These are phyloP conservation scores for Pyrenophora graminea DNA, from an alignment of 2,329 filamentous ascomycete species.

Conservation along the genomic window DNA sequence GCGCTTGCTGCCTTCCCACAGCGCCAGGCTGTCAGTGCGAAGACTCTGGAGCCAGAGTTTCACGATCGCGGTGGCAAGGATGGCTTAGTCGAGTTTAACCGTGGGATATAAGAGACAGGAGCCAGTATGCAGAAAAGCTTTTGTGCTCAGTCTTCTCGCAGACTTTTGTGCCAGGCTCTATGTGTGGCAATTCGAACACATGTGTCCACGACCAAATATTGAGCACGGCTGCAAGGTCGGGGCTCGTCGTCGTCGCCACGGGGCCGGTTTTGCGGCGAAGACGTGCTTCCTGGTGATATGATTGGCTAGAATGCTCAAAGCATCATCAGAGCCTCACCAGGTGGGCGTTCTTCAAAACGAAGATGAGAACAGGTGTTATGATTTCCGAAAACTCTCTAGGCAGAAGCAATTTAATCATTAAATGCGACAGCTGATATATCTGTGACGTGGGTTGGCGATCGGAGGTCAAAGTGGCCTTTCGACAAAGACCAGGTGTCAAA, in stretches of 20 bases:
- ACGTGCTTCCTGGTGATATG: slow-evolving; percentile 16
- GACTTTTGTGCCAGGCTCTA: not conserved
- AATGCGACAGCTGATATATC: slow-evolving; percentile 14
- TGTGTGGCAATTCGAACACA: not conserved
- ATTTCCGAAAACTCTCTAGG: slow-evolving; percentile 10
- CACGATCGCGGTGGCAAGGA: slow-evolving; percentile 75
- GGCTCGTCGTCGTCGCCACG: not conserved
- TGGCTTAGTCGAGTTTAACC: slow-evolving; percentile 93
- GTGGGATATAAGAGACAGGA: slow-evolving; percentile 70
- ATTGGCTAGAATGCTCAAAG: slow-evolving; percentile 12
- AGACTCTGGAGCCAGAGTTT: slow-evolving; percentile 83
- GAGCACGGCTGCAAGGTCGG: not conserved
- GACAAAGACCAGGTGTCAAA: slow-evolving; percentile 38
- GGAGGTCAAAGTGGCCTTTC: slow-evolving; percentile 41
- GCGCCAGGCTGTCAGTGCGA: slow-evolving; percentile 77
- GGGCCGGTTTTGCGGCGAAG: slow-evolving; percentile 14
- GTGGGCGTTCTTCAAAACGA: not conserved
- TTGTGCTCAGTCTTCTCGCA: not conserved
- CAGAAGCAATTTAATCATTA: slow-evolving; percentile 17
- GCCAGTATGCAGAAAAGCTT: not conserved
- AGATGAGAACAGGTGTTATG: slow-evolving; percentile 10
- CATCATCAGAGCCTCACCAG: slow-evolving; percentile 4
- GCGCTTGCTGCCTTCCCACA: slow-evolving; percentile 93
- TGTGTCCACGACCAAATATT: not conserved
- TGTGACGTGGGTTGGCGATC: slow-evolving; percentile 21